phyloP scores from a whole-genome alignment of 1,284 basidiomycete genomes.

The Tranzscheliella williamsii region DNA sequence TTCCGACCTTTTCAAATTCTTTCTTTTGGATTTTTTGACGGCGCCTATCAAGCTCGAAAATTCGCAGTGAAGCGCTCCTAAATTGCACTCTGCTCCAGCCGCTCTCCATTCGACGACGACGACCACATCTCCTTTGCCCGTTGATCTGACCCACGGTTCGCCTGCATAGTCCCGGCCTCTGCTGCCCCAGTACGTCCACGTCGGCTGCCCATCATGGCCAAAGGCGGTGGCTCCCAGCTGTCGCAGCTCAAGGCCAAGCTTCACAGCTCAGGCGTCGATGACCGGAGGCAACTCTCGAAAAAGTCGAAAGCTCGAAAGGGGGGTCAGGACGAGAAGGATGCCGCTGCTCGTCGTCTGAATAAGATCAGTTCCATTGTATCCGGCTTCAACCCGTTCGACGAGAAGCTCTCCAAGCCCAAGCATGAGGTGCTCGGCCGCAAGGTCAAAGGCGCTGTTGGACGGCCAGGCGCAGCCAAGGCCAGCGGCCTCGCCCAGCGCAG shows the following conservation, averaged over 20 bases:
- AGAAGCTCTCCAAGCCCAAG: conserved; percentile 67
- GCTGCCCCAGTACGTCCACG: no score
- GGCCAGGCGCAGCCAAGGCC: conserved; percentile 83
- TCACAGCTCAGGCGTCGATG: conserved; percentile 49
- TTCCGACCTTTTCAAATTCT: no score
- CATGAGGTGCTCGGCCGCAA: conserved; percentile 87
- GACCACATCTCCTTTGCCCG: not conserved
- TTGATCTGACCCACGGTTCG: no score
- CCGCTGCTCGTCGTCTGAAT: conserved; percentile 57
- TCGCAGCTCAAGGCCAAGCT: conserved; percentile 56
- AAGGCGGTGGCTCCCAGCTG: conserved; percentile 58
- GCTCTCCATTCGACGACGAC: no score
- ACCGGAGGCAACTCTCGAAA: conserved; percentile 46
- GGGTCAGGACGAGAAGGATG: conserved; percentile 66
- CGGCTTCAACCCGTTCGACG: conserved; percentile 87
- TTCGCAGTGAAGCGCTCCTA: no score
- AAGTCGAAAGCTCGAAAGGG: conserved; percentile 46
- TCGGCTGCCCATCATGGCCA: conserved; percentile 38
- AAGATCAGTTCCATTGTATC: conserved; percentile 81
- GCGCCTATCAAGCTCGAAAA: no score
- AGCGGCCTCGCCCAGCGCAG: conserved; percentile 78
- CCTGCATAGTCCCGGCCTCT: no score
- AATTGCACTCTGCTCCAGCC: no score
- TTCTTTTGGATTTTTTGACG: no score
- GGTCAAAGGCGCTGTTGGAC: conserved; percentile 79